Conservation (phyloP, 2,329 filamentous ascomycete species). For the Beauveria varroae region DNA sequence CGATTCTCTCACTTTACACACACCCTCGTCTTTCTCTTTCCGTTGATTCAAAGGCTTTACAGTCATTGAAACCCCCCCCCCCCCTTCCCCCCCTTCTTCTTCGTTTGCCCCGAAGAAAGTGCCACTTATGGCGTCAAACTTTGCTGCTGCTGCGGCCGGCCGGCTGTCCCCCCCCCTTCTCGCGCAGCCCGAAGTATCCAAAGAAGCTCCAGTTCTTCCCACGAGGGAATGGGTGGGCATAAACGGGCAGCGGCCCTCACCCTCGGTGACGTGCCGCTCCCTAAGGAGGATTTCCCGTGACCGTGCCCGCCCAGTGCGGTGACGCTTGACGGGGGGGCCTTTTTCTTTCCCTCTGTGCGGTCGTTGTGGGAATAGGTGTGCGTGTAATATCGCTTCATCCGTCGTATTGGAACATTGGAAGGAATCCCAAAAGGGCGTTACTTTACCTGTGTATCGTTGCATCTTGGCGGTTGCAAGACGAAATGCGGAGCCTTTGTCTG, state of each 20-base stretch:
- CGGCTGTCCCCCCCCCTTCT: neutral
- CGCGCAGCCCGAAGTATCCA: neutral
- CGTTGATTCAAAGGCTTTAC: no score
- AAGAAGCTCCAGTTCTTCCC: neutral
- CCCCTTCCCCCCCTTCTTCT: no score
- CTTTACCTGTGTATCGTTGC: no score
- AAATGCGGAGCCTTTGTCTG: no score
- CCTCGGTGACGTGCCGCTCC: constrained; percentile 7
- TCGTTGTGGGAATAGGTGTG: constrained; percentile 1
- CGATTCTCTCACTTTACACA: neutral
- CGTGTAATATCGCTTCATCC: neutral
- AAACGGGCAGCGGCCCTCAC: constrained; percentile 10
- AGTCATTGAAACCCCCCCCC: neutral
- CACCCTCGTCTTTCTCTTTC: neutral
- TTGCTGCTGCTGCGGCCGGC: neutral
- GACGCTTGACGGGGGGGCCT: neutral
- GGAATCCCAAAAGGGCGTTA: no score
- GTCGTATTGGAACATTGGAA: no score
- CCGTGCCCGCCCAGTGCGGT: constrained; percentile 10
- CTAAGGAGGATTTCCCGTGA: neutral
- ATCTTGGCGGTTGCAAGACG: no score
- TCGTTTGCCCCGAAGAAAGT: neutral
- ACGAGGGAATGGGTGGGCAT: neutral
- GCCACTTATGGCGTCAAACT: constrained; percentile 6
- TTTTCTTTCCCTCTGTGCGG: no score